Conservation (phyloP, 2,329 filamentous ascomycete species). For the Emmonsiellopsis sp. region DNA sequence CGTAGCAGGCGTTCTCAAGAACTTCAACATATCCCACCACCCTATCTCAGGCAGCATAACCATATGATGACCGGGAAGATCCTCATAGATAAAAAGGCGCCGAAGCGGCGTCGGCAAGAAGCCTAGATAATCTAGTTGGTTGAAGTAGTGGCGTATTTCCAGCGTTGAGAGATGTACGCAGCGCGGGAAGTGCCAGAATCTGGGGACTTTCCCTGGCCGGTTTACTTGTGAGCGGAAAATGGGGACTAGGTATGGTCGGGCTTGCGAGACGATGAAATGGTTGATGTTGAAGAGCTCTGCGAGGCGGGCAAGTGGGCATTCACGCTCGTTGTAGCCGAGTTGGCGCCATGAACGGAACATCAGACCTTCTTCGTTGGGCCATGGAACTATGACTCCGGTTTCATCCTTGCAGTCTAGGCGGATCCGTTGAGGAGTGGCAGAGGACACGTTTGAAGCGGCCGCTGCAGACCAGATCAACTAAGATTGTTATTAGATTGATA, state of each 20-base stretch:
- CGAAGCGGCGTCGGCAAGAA: constrained; percentile 61
- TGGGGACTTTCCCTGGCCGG: constrained; percentile 53
- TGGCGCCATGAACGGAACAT: constrained; percentile 61
- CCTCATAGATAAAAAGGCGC: constrained; percentile 73
- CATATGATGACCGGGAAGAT: constrained; percentile 65
- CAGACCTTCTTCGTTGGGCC: constrained; percentile 53
- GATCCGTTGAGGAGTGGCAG: constrained; percentile 55
- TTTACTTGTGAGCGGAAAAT: constrained; percentile 76
- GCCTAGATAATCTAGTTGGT: constrained; percentile 69
- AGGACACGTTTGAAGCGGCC: constrained; percentile 35
- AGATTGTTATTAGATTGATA: neutral
- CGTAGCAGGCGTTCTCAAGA: constrained; percentile 70
- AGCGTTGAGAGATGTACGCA: constrained; percentile 58
- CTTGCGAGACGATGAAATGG: constrained; percentile 90
- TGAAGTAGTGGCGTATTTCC: constrained; percentile 70
- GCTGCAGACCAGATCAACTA: constrained; percentile 51
- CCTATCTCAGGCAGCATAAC: constrained; percentile 75
- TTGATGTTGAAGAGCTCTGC: constrained; percentile 85
- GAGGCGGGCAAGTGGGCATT: constrained; percentile 60
- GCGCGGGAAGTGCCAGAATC: constrained; percentile 50
- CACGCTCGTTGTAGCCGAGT: constrained; percentile 55
- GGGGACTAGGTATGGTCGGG: constrained; percentile 78
- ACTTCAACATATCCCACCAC: constrained; percentile 60
- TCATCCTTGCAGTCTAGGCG: constrained; percentile 71
- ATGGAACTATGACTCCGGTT: constrained; percentile 61